A percentile compares a stretch with the other conserved stretches of the same genome.
Evolutionary conservation across 805 yeast species (phyloP).

Genomic region (Saccharomyces jurei): DNA sequence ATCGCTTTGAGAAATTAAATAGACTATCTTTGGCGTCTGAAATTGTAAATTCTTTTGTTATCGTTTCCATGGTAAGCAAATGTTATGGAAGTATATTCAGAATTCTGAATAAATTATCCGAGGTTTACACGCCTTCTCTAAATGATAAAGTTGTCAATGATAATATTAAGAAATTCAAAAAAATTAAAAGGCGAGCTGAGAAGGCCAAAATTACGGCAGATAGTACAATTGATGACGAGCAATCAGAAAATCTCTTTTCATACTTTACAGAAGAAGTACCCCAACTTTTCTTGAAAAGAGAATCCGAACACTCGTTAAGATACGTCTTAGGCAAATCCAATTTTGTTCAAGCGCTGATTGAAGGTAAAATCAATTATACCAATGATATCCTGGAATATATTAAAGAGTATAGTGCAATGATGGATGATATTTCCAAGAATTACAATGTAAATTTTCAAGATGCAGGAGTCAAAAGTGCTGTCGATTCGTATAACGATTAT

Average conservation of each 20-base stretch:
- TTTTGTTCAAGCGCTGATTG: conserved; percentile 20
- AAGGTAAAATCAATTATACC: conserved; percentile 18
- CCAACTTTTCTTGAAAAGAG: conserved; percentile 14
- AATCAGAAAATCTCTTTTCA: conserved; percentile 17
- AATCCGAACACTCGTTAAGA: conserved; percentile 16
- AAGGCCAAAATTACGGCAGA: conserved; percentile 16
- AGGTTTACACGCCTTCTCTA: conserved; percentile 71
- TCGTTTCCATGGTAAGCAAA: conserved; percentile 15
- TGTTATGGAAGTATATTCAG: conserved; percentile 18
- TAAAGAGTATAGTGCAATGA: conserved; percentile 35
- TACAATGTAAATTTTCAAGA: conserved; percentile 76
- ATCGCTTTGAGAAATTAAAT: conserved; percentile 15
- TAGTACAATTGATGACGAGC: conserved; percentile 16
- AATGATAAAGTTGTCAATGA: conserved; percentile 81
- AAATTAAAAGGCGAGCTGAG: conserved; percentile 26
- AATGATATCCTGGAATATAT: conserved; percentile 15
- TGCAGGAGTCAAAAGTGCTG: conserved; percentile 57
- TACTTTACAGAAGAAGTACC: conserved; percentile 26
- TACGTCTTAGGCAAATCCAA: conserved; percentile 22
- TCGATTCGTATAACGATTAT: conserved; percentile 34
- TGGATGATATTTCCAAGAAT: conserved; percentile 40
- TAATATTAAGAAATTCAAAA: conserved; percentile 48
- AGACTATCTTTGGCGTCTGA: conserved; percentile 7
- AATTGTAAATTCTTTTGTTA: conserved; percentile 9
- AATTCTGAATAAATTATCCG: conserved; percentile 42